Base-by-base conservation (phyloP, 306 rosid genomes). In the Medicago ruthenica region DNA sequence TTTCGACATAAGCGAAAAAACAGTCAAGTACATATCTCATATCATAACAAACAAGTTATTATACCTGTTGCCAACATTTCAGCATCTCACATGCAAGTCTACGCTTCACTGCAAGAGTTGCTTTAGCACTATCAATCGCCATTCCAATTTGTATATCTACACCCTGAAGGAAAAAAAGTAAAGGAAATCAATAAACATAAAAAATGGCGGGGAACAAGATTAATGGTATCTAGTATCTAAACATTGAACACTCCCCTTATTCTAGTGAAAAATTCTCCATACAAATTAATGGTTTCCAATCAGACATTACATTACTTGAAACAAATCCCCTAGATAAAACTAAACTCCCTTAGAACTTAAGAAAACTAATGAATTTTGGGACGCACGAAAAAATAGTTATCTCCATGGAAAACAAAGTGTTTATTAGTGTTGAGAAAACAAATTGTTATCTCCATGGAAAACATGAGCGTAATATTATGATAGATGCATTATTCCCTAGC, bases 71-170 rank as follows among this genome's bases (percentile, higher is more conserved):
- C 98, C 98, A 95, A 73, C 91, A 95, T 80, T 95, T 95, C 74
- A 90, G 90, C 97, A 95, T 92, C 89, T 95, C 98, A 77, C 98
- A 95, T 31, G 98, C 93, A 84, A 95, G 97, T 85, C 97, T 89
- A 77, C 98, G 93, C 91, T 95, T 95, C 60, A 95, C 98, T 20
- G 98, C 98, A 62, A 95, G 97, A 79, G 98, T 95, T 54, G 98
- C 98, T 89, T 95, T 92, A 60, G 97, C 78, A 80, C 98, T 95
- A 85, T 95, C 97, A 75, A 95, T 90, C 71, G 98, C 98, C 88
- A 95, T 82, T 78, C 98, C 98, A 76, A 95, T 93, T 85, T 92
- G 98, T 78, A 92, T 92, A 85, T 95, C 98, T 48, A 89, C 96
- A 84, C 97, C 96, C 98, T 92, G 45, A 34, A 34, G 55, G 55